Evolutionary conservation across 2,329 filamentous ascomycete species (phyloP), one percentile per base, ranked within the genome.

Genomic region (Arthrobotrys sphaeroides): DNA sequence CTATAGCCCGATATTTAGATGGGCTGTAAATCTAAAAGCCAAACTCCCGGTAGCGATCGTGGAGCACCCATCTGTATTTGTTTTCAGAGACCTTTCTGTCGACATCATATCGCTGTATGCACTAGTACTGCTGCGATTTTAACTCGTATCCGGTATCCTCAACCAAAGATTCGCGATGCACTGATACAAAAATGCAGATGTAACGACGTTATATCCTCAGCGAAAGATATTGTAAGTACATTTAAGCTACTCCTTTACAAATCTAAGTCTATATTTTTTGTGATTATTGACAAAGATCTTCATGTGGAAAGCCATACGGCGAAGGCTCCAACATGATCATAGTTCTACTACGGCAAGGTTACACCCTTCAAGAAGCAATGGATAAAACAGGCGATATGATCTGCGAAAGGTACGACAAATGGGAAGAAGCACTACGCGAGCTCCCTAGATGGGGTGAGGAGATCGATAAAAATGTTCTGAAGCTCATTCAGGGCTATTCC

Each of bases 381-480:
- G 72, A 80, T 43, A 53, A 73, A 9, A 75, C 78, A 12, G 78
- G 70, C 5, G 36, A 68, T 12, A 78, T 81, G 76, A 60, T 80
- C 1, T 57, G 77, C 24, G 78, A 78, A 3, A 78, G 79, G 36
- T 80, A 79, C 26, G 55, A 67, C 20, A 61, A 74, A 5, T 81
- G 80, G 79, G 80, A 80, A 42, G 20, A 60, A 7, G 78, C 79
- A 4, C 47, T 80, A 7, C 65, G 65, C 5, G 68, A 79, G 4
- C 59, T 81, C 62, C 80, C 80, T 2, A 62, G 65, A 28, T 81
- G 78, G 77, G 80, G 80, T 6, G 74, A 79, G 13, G 61, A 77
- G 10, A 69, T 78, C 9, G 80, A 81, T 49, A 69, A 51, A 9
- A 67, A 78, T 18, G 79, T 80, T 3, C 64, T 78, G 16, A 77